Evolutionary conservation across 768 basidiomycete species (phyloP).

Genomic region (Aureoboletus auriporus): DNA sequence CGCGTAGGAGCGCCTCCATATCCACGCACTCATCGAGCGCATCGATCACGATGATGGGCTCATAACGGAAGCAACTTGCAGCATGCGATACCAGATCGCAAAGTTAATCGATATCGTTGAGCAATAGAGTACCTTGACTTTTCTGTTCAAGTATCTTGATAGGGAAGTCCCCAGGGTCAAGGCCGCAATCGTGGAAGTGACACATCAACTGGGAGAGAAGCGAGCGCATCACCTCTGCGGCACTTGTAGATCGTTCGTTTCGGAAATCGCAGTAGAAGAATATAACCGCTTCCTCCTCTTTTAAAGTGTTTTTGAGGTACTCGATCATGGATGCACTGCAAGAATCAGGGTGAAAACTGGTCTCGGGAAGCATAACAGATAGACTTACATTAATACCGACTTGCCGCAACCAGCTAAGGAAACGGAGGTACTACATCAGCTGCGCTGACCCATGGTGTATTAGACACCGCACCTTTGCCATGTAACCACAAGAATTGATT

Average conservation of each 20-base stretch:
- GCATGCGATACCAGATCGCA: too few relatives aligned
- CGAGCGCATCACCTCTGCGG: slow-evolving; percentile 1
- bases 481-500: slow-evolving; percentile 1
- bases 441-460: not conserved
- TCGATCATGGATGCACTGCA: not conserved
- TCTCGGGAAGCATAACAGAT: too few relatives aligned
- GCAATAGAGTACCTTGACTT: too few relatives aligned
- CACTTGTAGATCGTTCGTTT: not conserved
- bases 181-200: too few relatives aligned
- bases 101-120: too few relatives aligned
- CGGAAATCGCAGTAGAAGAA: slow-evolving; percentile 5
- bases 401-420: not conserved
- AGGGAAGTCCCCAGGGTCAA: too few relatives aligned
- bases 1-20: not conserved
- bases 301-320: not conserved
- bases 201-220: not conserved
- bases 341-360: too few relatives aligned
- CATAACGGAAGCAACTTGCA: too few relatives aligned
- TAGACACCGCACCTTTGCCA: not conserved
- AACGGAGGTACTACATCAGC: not conserved
- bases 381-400: too few relatives aligned
- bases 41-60: slow-evolving; percentile 5
- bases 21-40: slow-evolving; percentile 7
- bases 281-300: not conserved
- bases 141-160: too few relatives aligned